These are phyloP conservation scores for Fusarium xyrophilum DNA, from an alignment of 2,329 filamentous ascomycete genomes.

Conservation along the genomic window DNA sequence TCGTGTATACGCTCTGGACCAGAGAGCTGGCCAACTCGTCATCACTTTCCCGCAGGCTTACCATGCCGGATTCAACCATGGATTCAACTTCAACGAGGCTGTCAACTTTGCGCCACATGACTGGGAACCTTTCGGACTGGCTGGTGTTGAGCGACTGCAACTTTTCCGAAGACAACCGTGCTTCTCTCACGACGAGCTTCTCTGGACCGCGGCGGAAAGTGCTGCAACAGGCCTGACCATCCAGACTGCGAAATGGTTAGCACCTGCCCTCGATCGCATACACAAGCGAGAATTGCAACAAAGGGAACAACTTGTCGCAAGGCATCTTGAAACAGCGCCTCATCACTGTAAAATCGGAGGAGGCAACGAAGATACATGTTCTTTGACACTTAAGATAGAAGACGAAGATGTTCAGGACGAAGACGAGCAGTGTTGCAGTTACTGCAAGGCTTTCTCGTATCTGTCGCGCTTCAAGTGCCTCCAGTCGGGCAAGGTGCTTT, in stretches of 20 bases:
- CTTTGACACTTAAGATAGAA: conserved; percentile 68
- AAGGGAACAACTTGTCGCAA: conserved; percentile 71
- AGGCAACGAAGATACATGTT: conserved; percentile 59
- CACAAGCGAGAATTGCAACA: conserved; percentile 74
- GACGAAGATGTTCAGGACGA: conserved; percentile 85
- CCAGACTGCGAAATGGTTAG: conserved; percentile 93
- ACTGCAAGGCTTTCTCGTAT: conserved; percentile 92
- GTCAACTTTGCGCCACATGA: conserved; percentile 96
- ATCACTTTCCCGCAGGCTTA: conserved; percentile 97
- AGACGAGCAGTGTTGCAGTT: conserved; percentile 89
- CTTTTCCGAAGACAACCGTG: conserved; percentile 90
- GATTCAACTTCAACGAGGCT: conserved; percentile 98
- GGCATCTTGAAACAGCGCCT: conserved; percentile 63
- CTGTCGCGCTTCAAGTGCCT: conserved; percentile 88
- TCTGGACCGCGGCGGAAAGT: conserved; percentile 88
- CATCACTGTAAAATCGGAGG: conserved; percentile 60
- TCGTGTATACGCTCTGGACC: conserved; percentile 91
- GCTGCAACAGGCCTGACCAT: conserved; percentile 71
- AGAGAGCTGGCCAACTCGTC: conserved; percentile 93
- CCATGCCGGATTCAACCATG: conserved; percentile 97
- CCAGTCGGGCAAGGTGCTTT: conserved; percentile 81
- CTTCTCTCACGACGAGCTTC: conserved; percentile 94
- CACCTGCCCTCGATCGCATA: conserved; percentile 82
- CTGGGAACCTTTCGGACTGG: conserved; percentile 91
- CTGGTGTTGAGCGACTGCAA: conserved; percentile 84